Evolutionary conservation across 306 rosid species (phyloP).

Genomic region (Prunus kanzakura): DNA sequence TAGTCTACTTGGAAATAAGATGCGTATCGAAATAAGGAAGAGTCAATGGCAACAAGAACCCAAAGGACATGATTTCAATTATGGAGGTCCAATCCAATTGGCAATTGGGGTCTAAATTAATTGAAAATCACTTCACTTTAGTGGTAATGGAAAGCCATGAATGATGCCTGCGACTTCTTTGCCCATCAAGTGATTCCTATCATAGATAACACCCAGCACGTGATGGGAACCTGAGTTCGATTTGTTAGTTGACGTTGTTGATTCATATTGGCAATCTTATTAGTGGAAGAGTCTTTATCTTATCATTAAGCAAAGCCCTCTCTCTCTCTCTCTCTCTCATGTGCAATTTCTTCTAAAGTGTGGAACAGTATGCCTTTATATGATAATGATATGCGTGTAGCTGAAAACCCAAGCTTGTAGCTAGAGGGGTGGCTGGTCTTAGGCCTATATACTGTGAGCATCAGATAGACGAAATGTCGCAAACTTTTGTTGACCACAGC

Average conservation of each 20-base stretch:
- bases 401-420: background rate
- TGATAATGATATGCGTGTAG: background rate
- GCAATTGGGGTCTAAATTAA: background rate
- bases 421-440: background rate
- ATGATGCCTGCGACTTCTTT: background rate
- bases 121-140: background rate
- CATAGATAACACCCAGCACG: constrained; percentile 22
- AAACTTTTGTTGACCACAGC: constrained; percentile 26
- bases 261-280: background rate
- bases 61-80: background rate
- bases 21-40: background rate
- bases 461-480: background rate
- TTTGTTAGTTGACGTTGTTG: background rate
- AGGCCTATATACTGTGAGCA: too few species aligned
- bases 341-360: background rate
- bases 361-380: background rate
- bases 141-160: background rate
- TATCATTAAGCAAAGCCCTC: background rate
- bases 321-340: background rate
- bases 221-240: constrained; percentile 28
- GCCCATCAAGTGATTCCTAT: constrained; percentile 20
- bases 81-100: background rate
- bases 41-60: background rate
- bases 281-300: background rate
- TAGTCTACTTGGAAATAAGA: too few species aligned